Conservation (phyloP, 2,329 filamentous ascomycete genomes). For the Xylariaceae sp. region DNA sequence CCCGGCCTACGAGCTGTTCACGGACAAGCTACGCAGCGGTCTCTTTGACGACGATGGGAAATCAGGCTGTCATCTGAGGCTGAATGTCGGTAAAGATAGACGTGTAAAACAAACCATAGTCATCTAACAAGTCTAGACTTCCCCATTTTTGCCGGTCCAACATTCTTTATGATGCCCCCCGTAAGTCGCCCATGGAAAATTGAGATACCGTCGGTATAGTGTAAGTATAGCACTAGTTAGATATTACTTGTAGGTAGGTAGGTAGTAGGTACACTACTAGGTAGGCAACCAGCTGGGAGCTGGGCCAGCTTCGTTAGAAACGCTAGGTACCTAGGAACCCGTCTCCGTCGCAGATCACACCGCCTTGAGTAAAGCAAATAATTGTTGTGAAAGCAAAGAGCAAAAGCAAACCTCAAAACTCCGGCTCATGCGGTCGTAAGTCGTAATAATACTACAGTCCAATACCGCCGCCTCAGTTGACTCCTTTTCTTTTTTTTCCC, state of each 20-base stretch:
- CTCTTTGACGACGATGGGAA: constrained; percentile 40
- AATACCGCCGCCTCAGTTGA: not conserved
- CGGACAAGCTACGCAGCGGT: constrained; percentile 52
- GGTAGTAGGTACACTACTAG: too few species aligned
- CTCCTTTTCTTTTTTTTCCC: not conserved
- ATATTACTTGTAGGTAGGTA: too few species aligned
- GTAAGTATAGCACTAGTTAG: too few species aligned
- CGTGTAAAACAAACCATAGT: constrained; percentile 51
- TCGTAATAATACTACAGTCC: constrained; percentile 13
- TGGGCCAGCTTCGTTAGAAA: not conserved
- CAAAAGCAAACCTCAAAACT: constrained; percentile 14
- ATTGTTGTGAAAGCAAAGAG: not conserved
- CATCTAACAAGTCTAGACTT: constrained; percentile 35
- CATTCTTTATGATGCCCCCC: not conserved
- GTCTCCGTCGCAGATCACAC: not conserved
- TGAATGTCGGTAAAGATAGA: constrained; percentile 57
- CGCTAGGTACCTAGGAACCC: not conserved
- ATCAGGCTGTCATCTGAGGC: constrained; percentile 51
- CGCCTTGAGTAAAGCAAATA: not conserved
- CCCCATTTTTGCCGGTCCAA: not conserved
- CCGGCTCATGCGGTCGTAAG: constrained; percentile 18
- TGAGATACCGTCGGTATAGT: too few species aligned
- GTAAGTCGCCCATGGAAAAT: not conserved
- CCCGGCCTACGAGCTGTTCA: constrained; percentile 66
- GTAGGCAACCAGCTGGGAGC: constrained; percentile 7